Percentiles rank a stretch among this genome's conserved stretches.
Evolutionary conservation across 352 stramenopile species (phyloP).

Genomic region (Blastocystis sp.): DNA sequence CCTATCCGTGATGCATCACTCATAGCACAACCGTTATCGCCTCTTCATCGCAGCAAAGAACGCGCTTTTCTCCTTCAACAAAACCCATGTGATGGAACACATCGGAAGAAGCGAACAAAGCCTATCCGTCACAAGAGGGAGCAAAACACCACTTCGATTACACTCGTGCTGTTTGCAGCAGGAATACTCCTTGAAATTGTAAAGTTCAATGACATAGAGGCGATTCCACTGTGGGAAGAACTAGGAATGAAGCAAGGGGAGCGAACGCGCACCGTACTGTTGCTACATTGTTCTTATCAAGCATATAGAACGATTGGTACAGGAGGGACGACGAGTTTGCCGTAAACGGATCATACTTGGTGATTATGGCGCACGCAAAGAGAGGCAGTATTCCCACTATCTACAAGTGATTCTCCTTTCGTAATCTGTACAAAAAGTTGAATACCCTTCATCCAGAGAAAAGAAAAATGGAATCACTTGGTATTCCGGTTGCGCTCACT

Average conservation of each 20-base stretch:
- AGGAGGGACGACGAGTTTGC: too few species aligned
- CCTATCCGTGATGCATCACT: neutral
- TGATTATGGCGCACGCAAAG: too few species aligned
- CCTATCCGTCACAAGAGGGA: neutral
- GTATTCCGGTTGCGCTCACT: too few species aligned
- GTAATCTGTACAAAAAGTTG: too few species aligned
- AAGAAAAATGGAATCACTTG: too few species aligned
- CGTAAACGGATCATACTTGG: too few species aligned
- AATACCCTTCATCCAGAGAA: too few species aligned
- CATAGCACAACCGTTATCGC: neutral
- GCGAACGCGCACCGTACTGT: too few species aligned
- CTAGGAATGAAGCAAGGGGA: neutral
- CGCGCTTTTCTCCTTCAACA: neutral
- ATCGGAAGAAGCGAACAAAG: neutral
- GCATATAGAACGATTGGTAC: too few species aligned
- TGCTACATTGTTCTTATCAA: too few species aligned
- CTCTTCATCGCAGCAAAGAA: constrained; percentile 22
- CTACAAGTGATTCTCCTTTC: too few species aligned
- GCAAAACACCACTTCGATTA: neutral
- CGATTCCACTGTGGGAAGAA: neutral
- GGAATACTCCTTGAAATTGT: neutral
- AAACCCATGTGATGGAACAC: constrained; percentile 3
- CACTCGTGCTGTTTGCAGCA: neutral
- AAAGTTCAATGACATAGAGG: neutral
- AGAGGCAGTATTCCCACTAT: too few species aligned